Base-by-base conservation (phyloP, 176 grass and related monocot species). In the Juncus inflexus region DNA sequence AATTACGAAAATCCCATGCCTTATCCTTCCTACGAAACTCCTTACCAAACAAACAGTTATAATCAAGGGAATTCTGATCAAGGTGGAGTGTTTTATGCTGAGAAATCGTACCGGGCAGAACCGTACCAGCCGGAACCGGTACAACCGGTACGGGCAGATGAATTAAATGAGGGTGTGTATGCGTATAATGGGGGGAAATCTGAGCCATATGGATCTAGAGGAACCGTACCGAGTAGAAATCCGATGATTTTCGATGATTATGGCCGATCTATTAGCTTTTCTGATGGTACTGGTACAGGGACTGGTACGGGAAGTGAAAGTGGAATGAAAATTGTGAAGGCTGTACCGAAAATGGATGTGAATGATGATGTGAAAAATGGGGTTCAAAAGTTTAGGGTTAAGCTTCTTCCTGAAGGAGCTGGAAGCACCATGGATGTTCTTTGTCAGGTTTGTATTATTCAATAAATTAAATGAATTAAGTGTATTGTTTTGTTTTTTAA, bases 341-440 rank as follows among this genome's bases (percentile, higher is more conserved):
- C 94, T 3, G 78, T 99, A 68, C 88, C 94, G 1, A 99, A 92
- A 75, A 81, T 60, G 0, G 94, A 99, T 3, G 65, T 74, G 1
- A 78, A 66, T 16, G 84, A 99, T 78, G 94, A 99, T 80, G 78
- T 62, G 6, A 82, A 83, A 63, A 71, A 77, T 53, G 94, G 89
- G 11, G 83, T 90, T 42, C 88, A 92, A 75, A 99, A 99, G 55
- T 99, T 89, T 79, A 78, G 94, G 28, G 94, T 99, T 71, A 99
- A 92, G 61, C 45, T 99, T 62, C 69, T 99, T 67, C 71, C 94
- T 7, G 94, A 99, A 78, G 89, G 85, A 2, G 77, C 79, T 16
- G 94, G 88, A 67, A 89, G 50, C 67, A 55, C 77, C 47, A 90
- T 80, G 53, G 94, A 99, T 67, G 94, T 92, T 67, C 89, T 99